A percentile compares a stretch with the other conserved stretches of the same genome.
Conservation (phyloP, 2,329 filamentous ascomycete species). For the Apiospora phragmitis region DNA sequence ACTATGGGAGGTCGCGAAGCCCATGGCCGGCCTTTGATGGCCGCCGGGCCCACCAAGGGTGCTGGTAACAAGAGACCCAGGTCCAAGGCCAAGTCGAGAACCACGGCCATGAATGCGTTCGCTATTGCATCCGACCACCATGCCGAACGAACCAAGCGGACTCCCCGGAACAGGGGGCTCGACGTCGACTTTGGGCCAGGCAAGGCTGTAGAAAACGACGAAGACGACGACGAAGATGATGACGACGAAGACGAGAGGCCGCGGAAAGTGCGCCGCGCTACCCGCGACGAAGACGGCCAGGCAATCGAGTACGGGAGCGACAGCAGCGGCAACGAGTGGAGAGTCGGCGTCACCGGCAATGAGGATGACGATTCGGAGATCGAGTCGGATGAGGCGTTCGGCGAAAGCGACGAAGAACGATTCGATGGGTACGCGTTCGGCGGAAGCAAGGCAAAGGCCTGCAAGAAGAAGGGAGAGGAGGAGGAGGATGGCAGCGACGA, state of each 20-base stretch:
- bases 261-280: constrained; percentile 42
- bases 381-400: constrained; percentile 78
- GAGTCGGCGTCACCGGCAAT: constrained; percentile 65
- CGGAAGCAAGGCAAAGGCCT: constrained; percentile 47
- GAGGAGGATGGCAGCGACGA: constrained; percentile 56
- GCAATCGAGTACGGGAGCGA: constrained; percentile 76
- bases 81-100: constrained; percentile 49
- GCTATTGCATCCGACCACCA: constrained; percentile 56
- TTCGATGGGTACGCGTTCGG: constrained; percentile 72
- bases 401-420: constrained; percentile 81
- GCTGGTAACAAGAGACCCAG: constrained; percentile 38
- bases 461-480: constrained; percentile 59
- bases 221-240: constrained; percentile 57
- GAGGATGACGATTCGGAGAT: constrained; percentile 65
- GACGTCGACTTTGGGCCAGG: constrained; percentile 39
- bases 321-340: constrained; percentile 84
- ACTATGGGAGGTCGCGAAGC: constrained; percentile 59
- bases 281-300: constrained; percentile 51
- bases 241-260: constrained; percentile 62
- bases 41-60: constrained; percentile 28
- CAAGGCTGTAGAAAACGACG: constrained; percentile 46
- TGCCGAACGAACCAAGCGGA: constrained; percentile 47
- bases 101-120: constrained; percentile 57
- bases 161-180: constrained; percentile 51
- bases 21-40: constrained; percentile 53